Base-by-base conservation (phyloP, 2,329 filamentous ascomycete genomes). In the Chrysoporthe cubensis region DNA sequence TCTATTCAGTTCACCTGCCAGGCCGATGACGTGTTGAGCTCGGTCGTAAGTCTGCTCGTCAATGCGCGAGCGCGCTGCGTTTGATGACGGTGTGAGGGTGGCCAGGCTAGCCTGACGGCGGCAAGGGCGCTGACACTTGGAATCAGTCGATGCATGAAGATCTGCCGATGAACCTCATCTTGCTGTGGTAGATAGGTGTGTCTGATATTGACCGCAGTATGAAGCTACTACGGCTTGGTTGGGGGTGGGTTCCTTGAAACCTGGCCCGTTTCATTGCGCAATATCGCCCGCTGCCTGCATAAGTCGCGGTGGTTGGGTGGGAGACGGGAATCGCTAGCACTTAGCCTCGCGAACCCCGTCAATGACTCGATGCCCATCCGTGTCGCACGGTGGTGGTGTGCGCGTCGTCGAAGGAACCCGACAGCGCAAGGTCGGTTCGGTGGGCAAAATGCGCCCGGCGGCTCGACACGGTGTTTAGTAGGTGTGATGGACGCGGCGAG, bases 211-310 rank as follows among this genome's bases (percentile, higher is more conserved):
- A 18, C 54, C 13, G 13, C 16, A 54, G 26, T 6, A 48, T n/a
- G 18, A 48, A 48, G 18, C 44, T 21, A 32, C 50, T 34, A 43
- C 37, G 37, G 57, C 42, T 44, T 16, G 37, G 40, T 21, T 60
- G n/a, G 54, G 54, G 32, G 44, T 46, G 46, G 63, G 18, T 42
- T 59, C 54, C 40, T 59, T 65, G 63, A 65, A 65, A 65, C 63
- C 54, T 42, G 1, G 32, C 44, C 44, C 42, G 63, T 65, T 65
- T 65, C 63, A 65, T 65, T 65, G 44, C 44, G 42, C 59, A 46
- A 34, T 57, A n/a, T 44, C 59, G 14, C 2, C 43, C 43, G 43
- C 42, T 34, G 42, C 21, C 48, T 46, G 43, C 59, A 61, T 61
- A n/a, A n/a, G 59, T 37, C 42, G 42, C 54, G 14, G 37, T 26